Base-by-base conservation (phyloP, 192 early-diverging fungal genomes). In the Backusella westeae region DNA sequence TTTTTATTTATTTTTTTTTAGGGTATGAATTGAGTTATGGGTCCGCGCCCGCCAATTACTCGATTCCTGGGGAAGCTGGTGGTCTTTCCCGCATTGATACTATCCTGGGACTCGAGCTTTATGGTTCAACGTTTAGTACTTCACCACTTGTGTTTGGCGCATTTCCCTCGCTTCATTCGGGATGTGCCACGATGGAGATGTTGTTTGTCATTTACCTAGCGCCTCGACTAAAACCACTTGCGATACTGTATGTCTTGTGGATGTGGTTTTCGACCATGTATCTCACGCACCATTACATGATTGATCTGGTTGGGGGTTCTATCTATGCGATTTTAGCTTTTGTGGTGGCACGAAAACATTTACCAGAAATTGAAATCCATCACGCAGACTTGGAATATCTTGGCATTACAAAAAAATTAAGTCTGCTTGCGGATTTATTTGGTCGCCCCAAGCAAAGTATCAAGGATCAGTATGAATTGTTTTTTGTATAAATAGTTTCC, bases 181-280 rank as follows among this genome's bases (percentile, higher is more conserved):
- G 85, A 59, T 91, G 89, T 77, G 92, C 92, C 4, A 87, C 87
- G 21, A 83, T 90, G 15, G 80, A 90, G 42, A 85, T 86, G 53
- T 77, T 91, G 65, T 93, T 93, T 78, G 53, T 89, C n/a, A 76
- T 83, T 65, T 83, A 79, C 34, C 67, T 85, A 36, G 77, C 80
- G 17, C 87, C 87, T 15, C 80, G 81, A 23, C 69, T 81, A 9
- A 77, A 81, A 34, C 82, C 83, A 14, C 75, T 87, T 32, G 81
- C 75, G 2, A 69, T 85, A 35, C 65, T 76, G 17, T 92, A 93
- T 81, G 86, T 90, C 14, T 75, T 88, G 34, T 91, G 91, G 91
- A 88, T 92, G 74, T 93, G 92, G 92, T 91, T 89, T 90, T 85
- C 90, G 3, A 92, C 91, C 74, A 91, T 92, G 87, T 93, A 93